Evolutionary conservation across 1,284 basidiomycete genomes (phyloP), one percentile per base, ranked within the genome.

Genomic region (Blastosporella zonata): DNA sequence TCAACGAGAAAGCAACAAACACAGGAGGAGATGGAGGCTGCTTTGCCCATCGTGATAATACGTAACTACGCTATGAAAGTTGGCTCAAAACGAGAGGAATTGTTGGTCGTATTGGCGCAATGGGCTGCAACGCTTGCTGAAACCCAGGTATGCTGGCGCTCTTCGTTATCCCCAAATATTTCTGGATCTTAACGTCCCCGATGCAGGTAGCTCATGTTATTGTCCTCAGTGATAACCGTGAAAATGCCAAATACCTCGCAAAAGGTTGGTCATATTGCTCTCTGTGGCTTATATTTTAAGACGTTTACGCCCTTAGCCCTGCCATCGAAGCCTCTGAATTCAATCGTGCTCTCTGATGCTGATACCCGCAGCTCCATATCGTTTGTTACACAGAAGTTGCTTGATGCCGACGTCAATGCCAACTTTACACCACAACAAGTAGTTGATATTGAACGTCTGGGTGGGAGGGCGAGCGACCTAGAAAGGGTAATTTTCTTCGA

Each of bases 191-290:
- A 20, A 29, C 23, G 17, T 33, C 46, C 17, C 21, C 31, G 15
- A 10, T 31, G 12, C 47, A 73, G 82, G 74, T 93, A 47, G 96
- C 96, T 0, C 96, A 99, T 66, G 93, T 97, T 34, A 75, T 99
- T 40, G 84, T 98, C 37, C 75, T 95, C 28, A 91, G 90, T 57
- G 93, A 98, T 63, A 94, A 94, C 58, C 81, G 89, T 20, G 92
- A 94, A 56, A 89, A 93, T 46, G 78, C 83, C 1, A 97, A 95
- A 65, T 77, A 81, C 20, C 71, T 98, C 7, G 84, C 91, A 0
- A 88, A 87, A 75, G 85, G 88, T 87, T 34, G 31, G 20, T 6
- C 6, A 22, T 23, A 17, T 20, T 15, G 15, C 5, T 13, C 9
- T 25, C 7, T 17, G 1, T 43, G 18, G 35, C 29, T 12, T 13